Evolutionary conservation across 2,329 filamentous ascomycete genomes (phyloP), one percentile per base, ranked within the genome.

Genomic region (Hymenoscyphus infarciens): DNA sequence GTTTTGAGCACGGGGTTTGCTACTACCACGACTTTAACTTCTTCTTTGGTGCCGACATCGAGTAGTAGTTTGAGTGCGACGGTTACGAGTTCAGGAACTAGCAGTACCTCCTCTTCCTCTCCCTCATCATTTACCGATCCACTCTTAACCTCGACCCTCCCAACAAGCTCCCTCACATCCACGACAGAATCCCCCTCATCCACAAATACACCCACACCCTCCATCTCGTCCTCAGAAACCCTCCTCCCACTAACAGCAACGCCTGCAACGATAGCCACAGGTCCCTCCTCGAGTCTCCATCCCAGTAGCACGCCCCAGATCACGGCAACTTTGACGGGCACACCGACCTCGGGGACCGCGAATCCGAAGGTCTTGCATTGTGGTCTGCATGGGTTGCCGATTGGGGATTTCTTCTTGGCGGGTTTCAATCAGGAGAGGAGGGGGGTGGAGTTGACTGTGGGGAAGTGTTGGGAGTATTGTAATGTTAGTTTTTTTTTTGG

Each of bases 381-480:
- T 66, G 77, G 75, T 55, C 71, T 78, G 11, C 72, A 73, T 35
- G 77, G 76, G 52, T 56, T 68, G 62, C 69, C 74, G 5, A 67
- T 71, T 3, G 75, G 74, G 27, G 70, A 70, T 60, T 77, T 73
- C 66, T 77, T 77, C 62, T 64, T 78, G 2, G 77, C 75, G 27
- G 73, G 74, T 61, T 78, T 74, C 61, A 25, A 27, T 31, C 27
- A 78, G 66, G 73, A 79, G 61, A 70, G 66, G 6, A 63, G 63
- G 1, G 70, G 66, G 13, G 73, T 75, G 39, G 67, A 71, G 1
- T 74, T 80, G 27, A 77, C 75, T 2, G 69, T 77, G 7, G 69
- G 75, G 62, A 77, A 76, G 1, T 80, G 78, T 70, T 80, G 74
- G 69, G 72, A 78, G 63, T 77, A 79, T 70, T 80, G 78, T 66